Base-by-base conservation (phyloP, 805 yeast species). In the Saccharomycopsis sp. region DNA sequence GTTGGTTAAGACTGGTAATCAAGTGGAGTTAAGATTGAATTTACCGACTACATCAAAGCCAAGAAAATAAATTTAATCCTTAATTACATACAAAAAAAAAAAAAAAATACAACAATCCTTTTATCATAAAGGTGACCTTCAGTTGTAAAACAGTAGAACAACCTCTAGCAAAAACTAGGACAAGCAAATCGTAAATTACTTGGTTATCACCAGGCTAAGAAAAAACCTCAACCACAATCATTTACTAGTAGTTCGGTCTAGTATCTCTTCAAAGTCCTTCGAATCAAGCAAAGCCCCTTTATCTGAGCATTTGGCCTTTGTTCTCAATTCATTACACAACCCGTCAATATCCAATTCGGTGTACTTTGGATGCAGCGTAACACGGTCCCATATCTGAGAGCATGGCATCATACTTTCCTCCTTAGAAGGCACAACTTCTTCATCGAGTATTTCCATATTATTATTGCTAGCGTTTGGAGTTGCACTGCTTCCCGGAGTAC, bases 361-460 rank as follows among this genome's bases (percentile, higher is more conserved):
- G 62, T 89, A 93, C 59, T 83, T 78, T 27, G 98, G 97, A 69
- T 93, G 97, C 19, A 93, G 64, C 1, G 96, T 85, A 31, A 93
- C 83, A 58, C 97, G 75, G 62, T 90, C 97, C 98, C 98, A 93
- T 13, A 90, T 82, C 54, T 88, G 96, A 0, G 95, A 77, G 63
- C 98, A 93, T 57, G 77, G 78, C 64, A 84, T 64, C 54, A 77
- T 59, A 11, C 74, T 69, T 14, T 63, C 64, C 46, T 79, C 82
- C 6, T 77, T 82, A 3, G 82, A 75, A 4, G 95, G 95, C 3
- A 86, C 89, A 23, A 78, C 75, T 45, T 56, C 56, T 23, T 58
- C 68, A 37, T 58, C 66, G 16, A 55, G 60, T 31, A 58, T 67
- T 22, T 59, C 57, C 24, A 45, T 38, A 20, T 22, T 48, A 33